Base-by-base conservation (phyloP, 768 basidiomycete species). In the Lanmaoa pseudosensibilis region DNA sequence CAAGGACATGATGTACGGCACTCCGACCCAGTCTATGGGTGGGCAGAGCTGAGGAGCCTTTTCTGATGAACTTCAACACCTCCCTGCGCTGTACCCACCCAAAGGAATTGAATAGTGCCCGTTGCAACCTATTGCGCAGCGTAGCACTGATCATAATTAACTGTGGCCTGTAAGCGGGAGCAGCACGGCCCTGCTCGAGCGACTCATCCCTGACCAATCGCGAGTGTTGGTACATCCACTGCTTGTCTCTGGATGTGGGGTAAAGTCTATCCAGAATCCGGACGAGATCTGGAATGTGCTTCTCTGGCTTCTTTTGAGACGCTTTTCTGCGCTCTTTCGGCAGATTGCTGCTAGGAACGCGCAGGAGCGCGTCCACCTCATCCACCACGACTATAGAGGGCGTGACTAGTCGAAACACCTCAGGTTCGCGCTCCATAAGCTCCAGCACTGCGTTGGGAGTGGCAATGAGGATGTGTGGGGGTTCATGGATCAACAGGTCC, bases 361-460 rank as follows among this genome's bases (percentile, higher is more conserved):
- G 82, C 52, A 92, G 75, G 39, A 91, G 73, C 68, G 85, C 87
- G 64, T 92, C 90, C 46, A 83, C 85, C 67, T 92, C 90, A 60
- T 92, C 90, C 52, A 91, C 83, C 36, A 85, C 83, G 46, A 92
- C 78, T 2, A 79, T 80, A 15, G 80, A 80, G 50, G 88, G 70
- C 47, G 69, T 71, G 7, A 69, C 62, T 46, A 88, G 57, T 51
- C 77, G 75, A 19, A 89, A 68, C 15, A 73, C 77, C 19, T 72
- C 63, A 1, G 76, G 62, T 45, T 83, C 78, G 51, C 69, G 64
- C 39, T 78, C 69, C 25, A 81, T 74, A 30, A 84, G 74, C 46
- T 88, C 88, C 62, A 83, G 65, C 5, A 88, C 58, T 6, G 86
- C 87, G 58, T 86, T 83, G 7, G 89, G 88, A 2, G 90, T 92